Evolutionary conservation across 2,329 filamentous ascomycete genomes (phyloP), one percentile per base, ranked within the genome.

Genomic region (Cladosporium colombiae): DNA sequence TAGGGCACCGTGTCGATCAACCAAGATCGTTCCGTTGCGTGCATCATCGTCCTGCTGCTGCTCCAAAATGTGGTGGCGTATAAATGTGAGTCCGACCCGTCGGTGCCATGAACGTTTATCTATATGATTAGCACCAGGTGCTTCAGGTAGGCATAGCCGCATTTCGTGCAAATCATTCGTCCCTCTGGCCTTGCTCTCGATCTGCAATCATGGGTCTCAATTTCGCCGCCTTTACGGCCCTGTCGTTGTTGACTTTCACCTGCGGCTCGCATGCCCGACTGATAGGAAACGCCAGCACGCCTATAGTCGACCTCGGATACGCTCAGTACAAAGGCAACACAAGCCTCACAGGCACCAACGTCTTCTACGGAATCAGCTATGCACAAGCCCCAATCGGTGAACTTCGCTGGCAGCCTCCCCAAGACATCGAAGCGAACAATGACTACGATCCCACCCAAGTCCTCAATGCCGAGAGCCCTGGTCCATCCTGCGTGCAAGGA

Each of bases 391-490:
- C 76, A 6, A 66, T 70, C 3, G 75, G 72, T 5, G 31, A 71
- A 5, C 70, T 76, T 14, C 71, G 76, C 8, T 78, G 75, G 75
- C 71, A 72, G 62, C 69, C 72, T 29, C 74, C 76, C 6, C 46
- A 62, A 6, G 69, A 72, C 5, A 76, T 77, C 56, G 72, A 73
- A 57, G 21, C 35, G 5, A 66, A 67, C 21, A 72, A 70, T 29
- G 66, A 69, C 52, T 72, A 69, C 61, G 58, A 69, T 37, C 29
- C 63, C 18, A 67, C 56, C n/a, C 63, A 56, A 1, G 52, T 73
- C 23, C 67, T 74, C 49, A 65, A 77, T 62, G 76, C 75, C 10
- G 73, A 73, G 3, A 56, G 58, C 18, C 62, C 68, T 3, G 70
- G 69, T 4, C 71, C 73, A 18, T 65, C 68, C 29, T 78, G 76